phyloP scores from a whole-genome alignment of 1,284 basidiomycete genomes.

The Ceratobasidium sp. region DNA sequence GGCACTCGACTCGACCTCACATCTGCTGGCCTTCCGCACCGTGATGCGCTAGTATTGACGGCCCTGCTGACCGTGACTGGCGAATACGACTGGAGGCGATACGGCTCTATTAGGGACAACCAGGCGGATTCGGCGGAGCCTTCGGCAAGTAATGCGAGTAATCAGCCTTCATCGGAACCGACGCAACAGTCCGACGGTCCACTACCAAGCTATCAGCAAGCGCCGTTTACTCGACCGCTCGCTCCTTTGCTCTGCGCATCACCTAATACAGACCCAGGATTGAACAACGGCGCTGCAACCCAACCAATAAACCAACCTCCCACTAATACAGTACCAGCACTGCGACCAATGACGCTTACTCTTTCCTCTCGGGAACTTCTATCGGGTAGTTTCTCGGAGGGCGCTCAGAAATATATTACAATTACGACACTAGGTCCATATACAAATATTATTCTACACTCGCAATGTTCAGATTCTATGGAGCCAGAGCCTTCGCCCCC shows the following conservation, averaged over 20 bases:
- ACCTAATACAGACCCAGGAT: background rate
- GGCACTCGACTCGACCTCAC: constrained; percentile 30
- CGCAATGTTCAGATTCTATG: background rate
- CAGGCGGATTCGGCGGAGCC: background rate
- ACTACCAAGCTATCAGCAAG: constrained; percentile 14
- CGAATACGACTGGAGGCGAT: constrained; percentile 29
- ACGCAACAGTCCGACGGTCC: background rate
- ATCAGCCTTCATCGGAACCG: background rate
- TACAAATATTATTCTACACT: background rate
- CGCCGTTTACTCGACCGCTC: constrained; percentile 31
- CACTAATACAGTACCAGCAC: background rate
- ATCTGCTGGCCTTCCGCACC: background rate
- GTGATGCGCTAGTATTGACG: constrained; percentile 21
- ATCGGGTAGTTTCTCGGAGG: constrained; percentile 6
- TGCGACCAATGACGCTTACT: background rate
- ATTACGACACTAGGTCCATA: background rate
- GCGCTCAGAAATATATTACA: background rate
- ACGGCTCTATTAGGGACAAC: constrained; percentile 6
- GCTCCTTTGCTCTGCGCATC: background rate
- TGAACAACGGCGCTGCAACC: background rate
- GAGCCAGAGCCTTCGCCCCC: background rate
- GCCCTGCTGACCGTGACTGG: constrained; percentile 10
- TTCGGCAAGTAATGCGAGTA: background rate
- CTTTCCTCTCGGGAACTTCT: constrained; percentile 1
- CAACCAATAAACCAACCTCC: too few relatives aligned